Evolutionary conservation across 2,329 filamentous ascomycete species (phyloP).

Genomic region (Chaetomium globosum): DNA sequence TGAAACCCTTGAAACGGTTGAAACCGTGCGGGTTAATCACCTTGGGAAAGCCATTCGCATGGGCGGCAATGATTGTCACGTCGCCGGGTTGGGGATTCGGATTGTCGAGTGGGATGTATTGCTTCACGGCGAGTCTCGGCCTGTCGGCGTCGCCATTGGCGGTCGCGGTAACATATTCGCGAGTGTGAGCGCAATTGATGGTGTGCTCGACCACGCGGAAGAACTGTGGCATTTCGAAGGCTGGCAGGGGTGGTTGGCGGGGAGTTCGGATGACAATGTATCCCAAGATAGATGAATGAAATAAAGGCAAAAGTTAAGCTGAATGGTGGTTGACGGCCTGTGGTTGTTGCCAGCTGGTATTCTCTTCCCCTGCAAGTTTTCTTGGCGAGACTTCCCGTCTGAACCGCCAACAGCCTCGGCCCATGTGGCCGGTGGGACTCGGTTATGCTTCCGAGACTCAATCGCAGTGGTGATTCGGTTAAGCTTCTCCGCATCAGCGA

Average conservation of each 20-base stretch:
- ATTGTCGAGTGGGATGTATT: slow-evolving; percentile 80
- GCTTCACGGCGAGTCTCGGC: slow-evolving; percentile 76
- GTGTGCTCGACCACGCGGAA: slow-evolving; percentile 75
- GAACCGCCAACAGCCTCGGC: neutral
- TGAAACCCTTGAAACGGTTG: neutral
- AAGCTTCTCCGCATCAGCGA: slow-evolving; percentile 17
- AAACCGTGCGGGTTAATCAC: slow-evolving; percentile 46
- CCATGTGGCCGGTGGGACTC: neutral
- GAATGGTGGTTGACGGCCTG: neutral
- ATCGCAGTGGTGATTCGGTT: neutral
- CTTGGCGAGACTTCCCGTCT: neutral
- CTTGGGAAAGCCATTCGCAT: slow-evolving; percentile 94
- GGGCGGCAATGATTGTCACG: slow-evolving; percentile 80
- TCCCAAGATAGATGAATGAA: neutral
- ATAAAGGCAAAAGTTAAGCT: neutral
- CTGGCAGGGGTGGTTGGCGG: neutral
- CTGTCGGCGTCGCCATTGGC: slow-evolving; percentile 72
- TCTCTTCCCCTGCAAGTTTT: neutral
- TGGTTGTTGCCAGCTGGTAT: neutral
- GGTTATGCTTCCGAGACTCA: neutral
- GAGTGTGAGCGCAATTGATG: slow-evolving; percentile 73
- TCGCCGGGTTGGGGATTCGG: slow-evolving; percentile 69
- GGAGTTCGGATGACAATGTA: neutral
- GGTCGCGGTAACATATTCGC: slow-evolving; percentile 77
- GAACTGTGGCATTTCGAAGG: slow-evolving; percentile 42